A percentile compares a stretch with the other conserved stretches of the same genome.
These are phyloP conservation scores for Acacia melanoxylon DNA, from an alignment of 306 rosid species.

Conservation along the genomic window DNA sequence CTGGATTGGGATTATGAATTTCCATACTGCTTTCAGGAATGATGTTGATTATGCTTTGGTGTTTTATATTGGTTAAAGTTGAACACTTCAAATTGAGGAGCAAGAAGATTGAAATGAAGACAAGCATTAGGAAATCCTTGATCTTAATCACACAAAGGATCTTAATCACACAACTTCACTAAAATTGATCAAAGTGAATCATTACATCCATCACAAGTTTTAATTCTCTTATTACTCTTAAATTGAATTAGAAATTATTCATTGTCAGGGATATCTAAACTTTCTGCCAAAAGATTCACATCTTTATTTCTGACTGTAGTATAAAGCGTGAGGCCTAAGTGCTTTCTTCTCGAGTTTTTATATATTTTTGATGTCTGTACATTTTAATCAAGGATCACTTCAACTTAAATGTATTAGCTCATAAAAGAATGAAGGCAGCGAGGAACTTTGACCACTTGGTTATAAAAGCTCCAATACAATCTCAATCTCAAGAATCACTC, in stretches of 20 bases:
- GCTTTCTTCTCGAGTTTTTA: not conserved
- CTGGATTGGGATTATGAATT: constrained; percentile 3
- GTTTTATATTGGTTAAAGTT: not conserved
- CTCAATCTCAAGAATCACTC: not conserved
- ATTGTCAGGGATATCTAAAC: not conserved
- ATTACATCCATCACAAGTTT: constrained; percentile 5
- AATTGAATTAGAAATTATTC: not conserved
- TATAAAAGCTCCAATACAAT: not conserved
- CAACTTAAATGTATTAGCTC: not conserved
- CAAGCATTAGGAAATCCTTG: not conserved
- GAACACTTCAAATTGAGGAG: not conserved
- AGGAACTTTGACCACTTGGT: not conserved
- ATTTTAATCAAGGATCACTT: not conserved
- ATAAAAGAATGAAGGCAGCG: not conserved
- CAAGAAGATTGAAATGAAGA: not conserved
- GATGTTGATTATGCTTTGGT: not conserved
- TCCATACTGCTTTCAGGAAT: constrained; percentile 9
- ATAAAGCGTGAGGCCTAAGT: not conserved
- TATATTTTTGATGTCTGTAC: not conserved
- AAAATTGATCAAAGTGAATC: constrained; percentile 18
- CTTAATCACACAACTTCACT: not conserved
- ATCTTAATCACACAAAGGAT: not conserved
- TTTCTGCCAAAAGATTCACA: not conserved
- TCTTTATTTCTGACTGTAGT: not conserved
- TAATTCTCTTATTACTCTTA: not conserved